phyloP scores from a whole-genome alignment of 1,284 basidiomycete genomes.

The Tremellales sp. region DNA sequence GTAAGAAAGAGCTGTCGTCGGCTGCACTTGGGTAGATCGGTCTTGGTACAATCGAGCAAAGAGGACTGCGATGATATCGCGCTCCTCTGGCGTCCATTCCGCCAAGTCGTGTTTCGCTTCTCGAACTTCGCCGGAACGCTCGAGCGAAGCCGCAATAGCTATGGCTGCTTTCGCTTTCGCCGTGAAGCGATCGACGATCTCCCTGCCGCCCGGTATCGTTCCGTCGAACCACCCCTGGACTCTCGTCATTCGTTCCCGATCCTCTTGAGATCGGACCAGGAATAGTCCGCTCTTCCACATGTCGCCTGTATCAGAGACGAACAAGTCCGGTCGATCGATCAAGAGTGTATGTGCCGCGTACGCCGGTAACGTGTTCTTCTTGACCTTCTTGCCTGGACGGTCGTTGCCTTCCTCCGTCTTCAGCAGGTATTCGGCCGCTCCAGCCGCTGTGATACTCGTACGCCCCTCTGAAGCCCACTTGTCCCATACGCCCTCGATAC shows the following conservation, averaged over 20 bases:
- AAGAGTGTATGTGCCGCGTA: conserved; percentile 72
- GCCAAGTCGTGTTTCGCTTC: conserved; percentile 22
- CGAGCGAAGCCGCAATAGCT: conserved; percentile 28
- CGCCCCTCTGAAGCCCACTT: conserved; percentile 16
- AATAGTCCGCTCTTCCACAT: conserved; percentile 63
- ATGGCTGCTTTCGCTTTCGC: conserved; percentile 57
- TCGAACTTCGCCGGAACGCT: conserved; percentile 18
- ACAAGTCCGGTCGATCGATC: conserved; percentile 62
- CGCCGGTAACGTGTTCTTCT: conserved; percentile 30
- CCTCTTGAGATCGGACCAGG: conserved; percentile 62
- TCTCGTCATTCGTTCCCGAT: conserved; percentile 57
- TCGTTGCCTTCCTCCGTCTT: conserved; percentile 8
- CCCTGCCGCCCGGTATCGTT: conserved; percentile 26
- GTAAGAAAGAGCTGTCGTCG: conserved; percentile 57
- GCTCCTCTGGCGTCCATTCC: conserved; percentile 60
- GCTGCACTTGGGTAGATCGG: conserved; percentile 62
- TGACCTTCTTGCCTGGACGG: conserved; percentile 1
- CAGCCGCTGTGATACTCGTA: conserved; percentile 21
- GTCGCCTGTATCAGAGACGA: conserved; percentile 57
- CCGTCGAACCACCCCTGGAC: conserved; percentile 57
- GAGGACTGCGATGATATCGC: conserved; percentile 63
- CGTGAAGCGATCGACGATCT: conserved; percentile 58
- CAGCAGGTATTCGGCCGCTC: conserved; percentile 32
- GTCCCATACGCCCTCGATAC: conserved; percentile 33
- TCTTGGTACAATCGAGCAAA: conserved; percentile 58